Evolutionary conservation across 257 asterid species (phyloP), one percentile per base, ranked within the genome.

Genomic region (Solanum dulcamara): DNA sequence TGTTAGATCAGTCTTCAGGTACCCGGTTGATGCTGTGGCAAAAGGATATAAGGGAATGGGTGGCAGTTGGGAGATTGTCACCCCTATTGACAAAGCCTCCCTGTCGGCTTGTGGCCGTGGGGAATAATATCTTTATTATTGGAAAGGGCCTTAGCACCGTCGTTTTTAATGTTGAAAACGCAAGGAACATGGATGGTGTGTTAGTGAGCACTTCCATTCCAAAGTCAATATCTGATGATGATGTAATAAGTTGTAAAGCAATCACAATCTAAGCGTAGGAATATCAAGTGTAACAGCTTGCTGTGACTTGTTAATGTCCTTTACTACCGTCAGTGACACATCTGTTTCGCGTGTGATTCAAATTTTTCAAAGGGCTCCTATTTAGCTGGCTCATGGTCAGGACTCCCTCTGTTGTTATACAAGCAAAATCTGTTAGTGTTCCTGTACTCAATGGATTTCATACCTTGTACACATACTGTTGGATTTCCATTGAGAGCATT

Each of bases 61-160:
- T 87, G 15, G 91, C 91, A n/a, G 88, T 90, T 4, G 83, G 90
- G 79, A 90, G 95, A 87, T 87, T 95, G 81, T 91, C 96, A 32
- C 84, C 86, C 77, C 88, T 83, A 88, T 81, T 87, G 66, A 75
- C 83, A 3, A 83, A 77, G 67, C 97, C 96, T 35, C 97, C 96
- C 4, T 94, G 96, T 81, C 93, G 88, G 44, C 93, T 92, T 12
- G 92, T 89, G 84, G 93, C 92, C 0, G 71, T 94, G 18, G 97
- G 93, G 6, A 93, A 90, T 89, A 92, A 91, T 75, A 87, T 96
- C 9, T 89, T 91, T 79, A 92, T 94, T 24, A 71, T 96, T 12
- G 98, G 99, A 22, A 91, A 89, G 91, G 97, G 97, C 85, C 93
- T 93, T 40, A 85, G 93, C 64, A 90, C 94, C 1, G 89, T 91